phyloP scores from a whole-genome alignment of 75 land plant genomes.

The Isoetes taiwanensis region DNA sequence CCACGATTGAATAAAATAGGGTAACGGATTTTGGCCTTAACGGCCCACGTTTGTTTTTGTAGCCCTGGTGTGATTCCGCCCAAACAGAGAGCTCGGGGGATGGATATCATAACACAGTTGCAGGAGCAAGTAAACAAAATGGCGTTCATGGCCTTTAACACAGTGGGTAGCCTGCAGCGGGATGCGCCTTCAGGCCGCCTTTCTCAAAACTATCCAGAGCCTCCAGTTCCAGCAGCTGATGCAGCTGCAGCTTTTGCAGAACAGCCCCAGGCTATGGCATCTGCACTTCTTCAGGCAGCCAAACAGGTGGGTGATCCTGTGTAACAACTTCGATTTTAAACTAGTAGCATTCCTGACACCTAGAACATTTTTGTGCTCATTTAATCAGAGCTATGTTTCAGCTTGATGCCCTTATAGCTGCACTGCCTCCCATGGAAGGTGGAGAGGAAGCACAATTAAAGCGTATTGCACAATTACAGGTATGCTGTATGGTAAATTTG shows the following conservation, averaged over 20 bases:
- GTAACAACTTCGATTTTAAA: not conserved
- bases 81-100: no score
- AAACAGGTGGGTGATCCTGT: constrained; percentile 42
- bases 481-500: constrained; percentile 9
- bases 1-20: no score
- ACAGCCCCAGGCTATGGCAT: constrained; percentile 70
- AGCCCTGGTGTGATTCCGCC: no score
- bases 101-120: constrained; percentile 94
- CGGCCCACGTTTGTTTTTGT: no score
- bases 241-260: constrained; percentile 35
- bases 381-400: constrained; percentile 8
- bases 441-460: constrained; percentile 88
- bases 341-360: not conserved
- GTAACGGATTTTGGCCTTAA: no score
- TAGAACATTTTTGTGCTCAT: not conserved
- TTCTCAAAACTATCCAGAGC: constrained; percentile 73
- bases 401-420: constrained; percentile 89
- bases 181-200: constrained; percentile 81
- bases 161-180: constrained; percentile 82
- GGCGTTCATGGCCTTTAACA: constrained; percentile 69
- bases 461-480: constrained; percentile 76
- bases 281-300: constrained; percentile 73
- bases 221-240: constrained; percentile 44
- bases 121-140: constrained; percentile 84
- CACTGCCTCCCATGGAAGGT: constrained; percentile 67